Evolutionary conservation across 2,329 filamentous ascomycete genomes (phyloP), one percentile per base, ranked within the genome.

Genomic region (Diaporthe humulicola): DNA sequence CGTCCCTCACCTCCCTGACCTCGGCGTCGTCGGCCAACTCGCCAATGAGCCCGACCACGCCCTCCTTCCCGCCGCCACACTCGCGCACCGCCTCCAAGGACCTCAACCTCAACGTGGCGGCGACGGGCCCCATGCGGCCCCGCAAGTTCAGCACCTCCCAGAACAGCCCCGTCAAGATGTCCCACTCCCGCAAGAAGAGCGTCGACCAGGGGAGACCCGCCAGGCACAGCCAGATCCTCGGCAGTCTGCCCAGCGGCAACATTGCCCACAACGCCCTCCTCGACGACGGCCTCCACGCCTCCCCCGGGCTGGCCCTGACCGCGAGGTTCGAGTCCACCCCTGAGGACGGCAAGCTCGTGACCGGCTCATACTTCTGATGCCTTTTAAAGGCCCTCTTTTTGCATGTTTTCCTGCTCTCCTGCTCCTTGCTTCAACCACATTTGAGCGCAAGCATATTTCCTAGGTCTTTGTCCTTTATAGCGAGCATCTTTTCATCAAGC

Each of bases 141-240:
- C 57, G 74, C 30, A 76, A 76, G 69, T 76, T 76, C 56, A 76
- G 74, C 73, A 76, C 74, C 7, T 74, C 74, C n/a, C 72, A 71
- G 57, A 58, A 72, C 64, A 76, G 73, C 60, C 74, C 74, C 9
- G 58, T 67, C 60, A 76, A 74, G 45, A 58, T 56, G n/a, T 70
- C 42, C n/a, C 70, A 73, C 45, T 70, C 73, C 9, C 73, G 67
- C 28, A 76, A 76, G 73, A 57, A 60, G 28, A 74, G 71, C 22
- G 69, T 70, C 52, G 74, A 74, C 38, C 56, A 76, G 10, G 74
- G 71, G 4, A 67, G 48, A n/a, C 73, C 74, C 28, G 71, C 48
- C 52, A 52, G 74, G 17, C 74, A 76, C 48, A 76, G 74, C 54
- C 74, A 76, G 61, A 70, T 76, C 40, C 17, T 74, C 54, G 74